Evolutionary conservation across 2,329 filamentous ascomycete species (phyloP).

Genomic region (Gliomastix tumulicola): DNA sequence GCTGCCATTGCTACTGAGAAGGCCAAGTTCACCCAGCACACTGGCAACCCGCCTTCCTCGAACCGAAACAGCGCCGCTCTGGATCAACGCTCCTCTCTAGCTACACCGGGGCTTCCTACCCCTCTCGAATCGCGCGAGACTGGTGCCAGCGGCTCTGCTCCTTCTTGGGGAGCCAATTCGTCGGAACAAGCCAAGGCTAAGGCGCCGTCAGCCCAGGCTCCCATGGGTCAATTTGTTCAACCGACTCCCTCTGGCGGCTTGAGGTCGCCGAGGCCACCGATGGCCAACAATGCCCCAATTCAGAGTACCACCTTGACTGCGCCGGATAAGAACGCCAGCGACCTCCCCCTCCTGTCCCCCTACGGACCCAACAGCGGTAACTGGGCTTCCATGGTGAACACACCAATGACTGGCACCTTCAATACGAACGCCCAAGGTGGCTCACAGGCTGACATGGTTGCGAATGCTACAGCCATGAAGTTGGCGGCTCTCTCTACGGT

Average conservation of each 20-base stretch:
- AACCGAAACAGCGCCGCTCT: conserved; percentile 86
- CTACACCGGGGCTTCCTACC: conserved; percentile 67
- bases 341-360: conserved; percentile 81
- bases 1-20: conserved; percentile 98
- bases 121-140: conserved; percentile 27
- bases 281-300: conserved; percentile 62
- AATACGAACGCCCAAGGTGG: conserved; percentile 43
- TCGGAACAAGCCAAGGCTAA: too few species aligned
- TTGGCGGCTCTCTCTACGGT: conserved; percentile 93
- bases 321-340: conserved; percentile 56
- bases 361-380: conserved; percentile 76
- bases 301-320: conserved; percentile 79
- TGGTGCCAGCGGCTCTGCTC: conserved; percentile 32
- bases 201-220: conserved; percentile 68
- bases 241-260: conserved; percentile 66
- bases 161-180: conserved; percentile 70
- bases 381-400: conserved; percentile 98
- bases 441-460: conserved; percentile 92
- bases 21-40: conserved; percentile 93
- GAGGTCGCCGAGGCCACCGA: conserved; percentile 70
- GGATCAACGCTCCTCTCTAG: conserved; percentile 68
- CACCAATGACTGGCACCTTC: conserved; percentile 84
- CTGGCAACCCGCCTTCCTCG: conserved; percentile 80
- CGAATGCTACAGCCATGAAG: conserved; percentile 98
- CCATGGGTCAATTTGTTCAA: conserved; percentile 94